phyloP scores from a whole-genome alignment of 1,284 basidiomycete genomes.

The Agaricales sp. region DNA sequence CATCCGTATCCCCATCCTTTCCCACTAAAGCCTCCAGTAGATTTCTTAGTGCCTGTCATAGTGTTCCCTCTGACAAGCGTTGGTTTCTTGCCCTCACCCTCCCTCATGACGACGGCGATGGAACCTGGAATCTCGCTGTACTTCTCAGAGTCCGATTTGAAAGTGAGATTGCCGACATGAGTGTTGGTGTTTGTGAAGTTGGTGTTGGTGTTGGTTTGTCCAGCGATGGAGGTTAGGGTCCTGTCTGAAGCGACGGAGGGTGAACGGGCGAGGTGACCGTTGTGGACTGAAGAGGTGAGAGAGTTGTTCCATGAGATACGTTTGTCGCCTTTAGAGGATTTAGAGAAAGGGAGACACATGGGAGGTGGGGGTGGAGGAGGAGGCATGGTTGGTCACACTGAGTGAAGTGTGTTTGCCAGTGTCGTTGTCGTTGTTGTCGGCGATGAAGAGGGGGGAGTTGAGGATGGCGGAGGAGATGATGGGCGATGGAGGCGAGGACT shows the following conservation, averaged over 20 bases:
- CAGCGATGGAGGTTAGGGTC: not conserved
- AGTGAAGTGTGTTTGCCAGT: too few relatives aligned
- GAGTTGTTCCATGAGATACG: not conserved
- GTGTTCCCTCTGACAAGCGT: constrained; percentile 42
- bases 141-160: constrained; percentile 46
- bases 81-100: constrained; percentile 25
- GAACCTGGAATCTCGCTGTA: constrained; percentile 32
- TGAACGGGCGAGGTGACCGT: not conserved
- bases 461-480: not conserved
- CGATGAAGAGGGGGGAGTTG: not conserved
- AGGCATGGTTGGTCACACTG: not conserved
- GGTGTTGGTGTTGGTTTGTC: not conserved
- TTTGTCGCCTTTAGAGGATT: not conserved
- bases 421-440: not conserved
- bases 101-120: constrained; percentile 11
- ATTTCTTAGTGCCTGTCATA: constrained; percentile 16
- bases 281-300: not conserved
- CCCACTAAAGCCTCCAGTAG: not conserved
- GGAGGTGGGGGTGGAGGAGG: not conserved
- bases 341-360: constrained; percentile 1
- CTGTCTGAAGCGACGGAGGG: not conserved
- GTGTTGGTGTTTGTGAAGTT: constrained; percentile 5
- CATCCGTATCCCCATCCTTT: constrained; percentile 54
- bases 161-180: constrained; percentile 34
- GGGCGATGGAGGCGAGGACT: too few relatives aligned